Base-by-base conservation (phyloP, 1,284 basidiomycete species). In the Kwoniella shivajii region DNA sequence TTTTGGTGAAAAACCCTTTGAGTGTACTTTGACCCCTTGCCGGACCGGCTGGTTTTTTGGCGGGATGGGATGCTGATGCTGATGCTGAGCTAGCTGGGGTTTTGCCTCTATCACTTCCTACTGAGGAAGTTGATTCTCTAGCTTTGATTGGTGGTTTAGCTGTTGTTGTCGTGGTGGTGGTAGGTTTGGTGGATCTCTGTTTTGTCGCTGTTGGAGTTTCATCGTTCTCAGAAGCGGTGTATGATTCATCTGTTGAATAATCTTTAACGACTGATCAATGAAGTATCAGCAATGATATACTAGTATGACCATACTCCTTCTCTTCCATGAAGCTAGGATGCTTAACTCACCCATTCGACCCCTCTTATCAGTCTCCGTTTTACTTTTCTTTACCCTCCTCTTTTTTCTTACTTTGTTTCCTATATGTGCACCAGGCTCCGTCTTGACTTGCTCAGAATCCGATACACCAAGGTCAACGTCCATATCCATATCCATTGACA, bases 301-400 rank as follows among this genome's bases (percentile, higher is more conserved):
- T n/a, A n/a, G n/a, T n/a, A n/a, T n/a, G n/a, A n/a, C n/a, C n/a
- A n/a, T n/a, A n/a, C n/a, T n/a, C n/a, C n/a, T n/a, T n/a, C n/a
- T n/a, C n/a, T n/a, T n/a, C n/a, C n/a, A n/a, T n/a, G n/a, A n/a
- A n/a, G n/a, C 34, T 39, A 24, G n/a, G 20, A 30, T 34, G 9
- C 6, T 16, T 1, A 16, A 69, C 72, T 57, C 49, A 76, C 75
- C 71, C 66, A 71, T 71, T 55, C 75, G 74, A 1, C 75, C 75
- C 56, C 72, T 72, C 11, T 64, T 67, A 54, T 76, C 68, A 54
- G 64, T 64, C 52, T 67, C 69, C 50, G 54, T 63, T 52, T 59
- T 66, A 13, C 61, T 68, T 63, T 69, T 74, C 58, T 72, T 75
- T 26, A 76, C 70, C 37, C 63, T 70, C n/a, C 73, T 52, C 39